phyloP scores from a whole-genome alignment of 805 yeast species.

The Hanseniaspora thailandica region DNA sequence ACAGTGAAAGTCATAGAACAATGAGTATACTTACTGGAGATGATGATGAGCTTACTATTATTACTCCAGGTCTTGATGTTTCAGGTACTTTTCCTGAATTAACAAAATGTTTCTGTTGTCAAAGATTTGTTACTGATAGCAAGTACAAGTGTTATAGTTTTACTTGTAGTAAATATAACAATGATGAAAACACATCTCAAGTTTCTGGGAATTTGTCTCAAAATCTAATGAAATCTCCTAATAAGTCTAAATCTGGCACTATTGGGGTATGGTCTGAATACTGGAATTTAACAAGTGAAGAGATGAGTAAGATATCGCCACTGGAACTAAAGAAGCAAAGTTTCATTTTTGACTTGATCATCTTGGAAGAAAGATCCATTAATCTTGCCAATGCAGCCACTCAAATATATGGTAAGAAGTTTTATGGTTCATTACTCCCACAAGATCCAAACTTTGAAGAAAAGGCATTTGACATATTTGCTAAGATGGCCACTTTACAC shows the following conservation, averaged over 20 bases:
- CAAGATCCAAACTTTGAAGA: slow-evolving; percentile 45
- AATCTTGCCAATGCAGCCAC: slow-evolving; percentile 56
- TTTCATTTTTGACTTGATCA: slow-evolving; percentile 60
- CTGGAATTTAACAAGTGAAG: slow-evolving; percentile 50
- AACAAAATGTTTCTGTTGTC: slow-evolving; percentile 2
- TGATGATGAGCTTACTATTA: slow-evolving; percentile 27
- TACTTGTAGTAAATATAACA: slow-evolving; percentile 1
- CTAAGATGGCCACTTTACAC: slow-evolving; percentile 46
- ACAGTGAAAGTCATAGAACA: background rate
- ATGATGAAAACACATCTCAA: background rate
- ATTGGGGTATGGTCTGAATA: slow-evolving; percentile 52
- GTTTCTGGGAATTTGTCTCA: background rate
- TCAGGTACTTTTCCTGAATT: slow-evolving; percentile 25
- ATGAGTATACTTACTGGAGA: slow-evolving; percentile 13
- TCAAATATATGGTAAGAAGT: slow-evolving; percentile 40
- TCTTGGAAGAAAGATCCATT: slow-evolving; percentile 58
- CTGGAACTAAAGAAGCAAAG: slow-evolving; percentile 55
- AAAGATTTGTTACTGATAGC: slow-evolving; percentile 6
- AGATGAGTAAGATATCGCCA: slow-evolving; percentile 39
- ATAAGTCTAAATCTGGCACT: slow-evolving; percentile 21
- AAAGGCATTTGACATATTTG: slow-evolving; percentile 47
- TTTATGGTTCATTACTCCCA: slow-evolving; percentile 35
- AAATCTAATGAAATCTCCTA: background rate
- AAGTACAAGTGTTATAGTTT: slow-evolving; percentile 8
- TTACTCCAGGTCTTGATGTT: slow-evolving; percentile 28